Base-by-base conservation (phyloP, 2,329 filamentous ascomycete genomes). In the Diaporthe helianthi region DNA sequence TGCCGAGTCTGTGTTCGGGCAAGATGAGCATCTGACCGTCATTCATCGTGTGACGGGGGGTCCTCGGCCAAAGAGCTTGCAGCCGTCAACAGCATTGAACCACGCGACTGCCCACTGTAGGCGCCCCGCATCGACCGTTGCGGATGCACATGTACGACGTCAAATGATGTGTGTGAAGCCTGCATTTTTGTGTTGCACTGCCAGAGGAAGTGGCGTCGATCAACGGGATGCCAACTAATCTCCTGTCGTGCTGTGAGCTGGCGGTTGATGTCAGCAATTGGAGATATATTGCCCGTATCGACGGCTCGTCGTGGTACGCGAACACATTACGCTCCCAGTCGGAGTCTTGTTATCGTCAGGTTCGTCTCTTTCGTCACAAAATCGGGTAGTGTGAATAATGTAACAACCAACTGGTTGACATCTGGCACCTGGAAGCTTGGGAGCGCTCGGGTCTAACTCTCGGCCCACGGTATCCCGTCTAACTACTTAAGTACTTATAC, bases 11-110 rank as follows among this genome's bases (percentile, higher is more conserved):
- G n/a, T 15, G 52, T 60, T 15, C 51, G 47, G 68, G 63, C 22
- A 67, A 29, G 64, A 70, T 67, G 47, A 33, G n/a, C 68, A 31
- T n/a, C 31, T 22, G 68, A 60, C 67, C 68, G 68, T 70, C 68
- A 67, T 70, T 17, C 3, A 29, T 19, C 17, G 29, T 36, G 46
- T 41, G 47, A 26, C 61, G 49, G 68, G 68, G 68, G 63, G 68
- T 19, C 31, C 17, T 49, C 46, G 36, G 51, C 68, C 68, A 69
- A 53, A 67, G 46, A 69, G 68, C 22, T 67, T 38, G 6, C 22
- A 46, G 64, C 60, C 65, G 58, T 65, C 67, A 55, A 53, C 49
- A 19, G n/a, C n/a, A n/a, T n/a, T n/a, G n/a, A n/a, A 67, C 36
- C 24, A 66, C 64, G 54, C 38, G 52, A 33, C 47, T 55, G 36